Base-by-base conservation (phyloP, 768 basidiomycete genomes). In the Mrakia blollopis region DNA sequence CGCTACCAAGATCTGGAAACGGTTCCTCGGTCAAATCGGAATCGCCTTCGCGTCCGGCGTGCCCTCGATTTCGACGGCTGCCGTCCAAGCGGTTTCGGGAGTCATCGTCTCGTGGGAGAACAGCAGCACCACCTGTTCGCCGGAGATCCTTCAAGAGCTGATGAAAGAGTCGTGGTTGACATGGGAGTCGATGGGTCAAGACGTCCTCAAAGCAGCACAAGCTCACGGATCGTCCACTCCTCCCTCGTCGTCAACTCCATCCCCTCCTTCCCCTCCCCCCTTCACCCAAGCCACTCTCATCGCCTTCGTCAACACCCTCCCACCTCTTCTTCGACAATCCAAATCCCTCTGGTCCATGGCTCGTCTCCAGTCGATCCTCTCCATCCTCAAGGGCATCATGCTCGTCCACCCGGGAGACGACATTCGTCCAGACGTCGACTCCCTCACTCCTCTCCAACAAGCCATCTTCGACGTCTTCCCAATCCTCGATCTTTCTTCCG, bases 231-330 rank as follows among this genome's bases (percentile, higher is more conserved):
- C n/a, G 16, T 7, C 67, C 2, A 44, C 73, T 18, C 32, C 37
- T 57, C 54, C 23, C 30, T 41, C 37, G 6, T 62, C 54, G 3
- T 60, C 69, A 3, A 16, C 67, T 41, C 54, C 50, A 2, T 35
- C 30, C 37, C 16, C 23, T 73, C 60, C 14, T 50, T 37, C 39
- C 67, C 79, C 82, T 79, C 81, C 83, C 72, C 86, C 90, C 0
- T 91, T 91, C 81, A 92, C 90, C 0, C 95, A 98, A 81, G 93
- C 95, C 80, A 92, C 91, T 80, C 85, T 98, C 52, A 88, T 93
- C 30, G 91, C 91, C 0, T 90, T 91, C 79, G 88, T 94, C 37
- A 89, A 91, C 76, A 89, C 91, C 52, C 86, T 93, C 52, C 87
- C 87, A 77, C 87, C 87, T 78, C 87, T 81, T 88, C 68, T 85